Evolutionary conservation across 495 filamentous ascomycete species (phyloP), one percentile per base, ranked within the genome.

Genomic region (Coniosporium apollinis): DNA sequence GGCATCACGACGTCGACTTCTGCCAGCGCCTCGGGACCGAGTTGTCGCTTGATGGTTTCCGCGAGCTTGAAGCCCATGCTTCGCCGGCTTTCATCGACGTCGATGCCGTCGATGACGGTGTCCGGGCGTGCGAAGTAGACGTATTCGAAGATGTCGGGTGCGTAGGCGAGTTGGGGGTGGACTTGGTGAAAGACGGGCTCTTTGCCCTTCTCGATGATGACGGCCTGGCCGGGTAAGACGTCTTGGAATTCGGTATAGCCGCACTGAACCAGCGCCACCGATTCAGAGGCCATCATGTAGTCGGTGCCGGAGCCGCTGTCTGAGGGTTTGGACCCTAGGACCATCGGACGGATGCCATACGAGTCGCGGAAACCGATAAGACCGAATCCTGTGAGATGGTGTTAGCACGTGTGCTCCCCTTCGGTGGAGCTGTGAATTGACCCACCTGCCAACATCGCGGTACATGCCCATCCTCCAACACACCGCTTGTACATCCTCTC

Each of bases 221-320:
- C 85, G 15, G 91, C 91, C 59, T 94, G 72, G 24, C 89, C 89
- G 3, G 91, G 91, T 22, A 77, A 58, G 41, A 96, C 84, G 51
- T 96, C 85, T 24, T 64, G 56, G 45, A 93, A 80, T 51, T 84
- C 66, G 16, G 55, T 60, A 64, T 92, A 94, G 14, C 83, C 87
- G 21, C 91, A 72, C 48, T 93, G 85, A 36, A 76, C 69, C 28
- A 97, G 62, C 32, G 89, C 89, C 39, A 96, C 80, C 21, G 81
- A 89, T 58, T 97, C 89, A n/a, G 84, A 94, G 0, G 89, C 82
- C 65, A 97, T 74, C 81, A 96, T 91, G 60, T 94, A 97, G 58
- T 96, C 89, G 35, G 51, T 81, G 15, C 78, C 79, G 0, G 71
- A 66, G 18, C 69, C 67, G 35, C 66, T 62, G n/a, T 75, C 50